A percentile compares a stretch with the other conserved stretches of the same genome.
phyloP scores from a whole-genome alignment of 2,329 filamentous ascomycete species.

The Colletotrichum caudatum region DNA sequence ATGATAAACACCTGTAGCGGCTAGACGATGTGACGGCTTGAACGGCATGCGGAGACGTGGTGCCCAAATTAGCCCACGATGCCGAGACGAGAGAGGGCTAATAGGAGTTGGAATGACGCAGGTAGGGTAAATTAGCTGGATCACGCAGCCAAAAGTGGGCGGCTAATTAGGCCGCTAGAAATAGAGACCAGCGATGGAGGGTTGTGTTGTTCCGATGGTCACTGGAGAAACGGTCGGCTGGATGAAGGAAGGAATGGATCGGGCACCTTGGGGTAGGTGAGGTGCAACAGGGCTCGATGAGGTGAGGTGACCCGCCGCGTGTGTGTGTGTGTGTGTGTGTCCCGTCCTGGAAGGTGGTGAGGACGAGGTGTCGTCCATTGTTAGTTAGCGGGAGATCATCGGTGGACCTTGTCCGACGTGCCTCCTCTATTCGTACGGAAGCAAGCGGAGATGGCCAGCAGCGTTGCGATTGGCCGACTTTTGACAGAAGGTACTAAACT shows the following conservation, averaged over 20 bases:
- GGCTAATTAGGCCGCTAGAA: slow-evolving; percentile 40
- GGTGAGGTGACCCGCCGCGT: slow-evolving; percentile 13
- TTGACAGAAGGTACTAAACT: neutral
- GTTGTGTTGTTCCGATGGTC: neutral
- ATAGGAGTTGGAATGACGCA: slow-evolving; percentile 16
- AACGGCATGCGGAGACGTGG: slow-evolving; percentile 16
- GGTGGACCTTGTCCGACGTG: slow-evolving; percentile 38
- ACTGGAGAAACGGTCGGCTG: slow-evolving; percentile 19
- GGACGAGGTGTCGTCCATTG: neutral
- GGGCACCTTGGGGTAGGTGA: neutral
- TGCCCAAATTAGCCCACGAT: slow-evolving; percentile 47
- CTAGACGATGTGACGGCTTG: slow-evolving; percentile 28
- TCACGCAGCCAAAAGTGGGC: slow-evolving; percentile 37
- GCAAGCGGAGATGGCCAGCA: neutral
- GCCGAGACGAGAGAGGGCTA: slow-evolving; percentile 22
- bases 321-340: neutral
- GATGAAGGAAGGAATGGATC: neutral
- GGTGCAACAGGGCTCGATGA: too few species aligned
- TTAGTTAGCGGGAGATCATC: slow-evolving; percentile 32
- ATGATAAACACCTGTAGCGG: slow-evolving; percentile 41
- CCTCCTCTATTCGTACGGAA: slow-evolving; percentile 1
- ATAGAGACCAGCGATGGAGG: slow-evolving; percentile 24
- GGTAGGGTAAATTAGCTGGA: slow-evolving; percentile 38
- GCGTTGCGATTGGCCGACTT: slow-evolving; percentile 17
- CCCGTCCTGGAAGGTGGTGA: slow-evolving; percentile 30